Conservation (phyloP, 768 basidiomycete genomes). For the Hericium rajendrae region DNA sequence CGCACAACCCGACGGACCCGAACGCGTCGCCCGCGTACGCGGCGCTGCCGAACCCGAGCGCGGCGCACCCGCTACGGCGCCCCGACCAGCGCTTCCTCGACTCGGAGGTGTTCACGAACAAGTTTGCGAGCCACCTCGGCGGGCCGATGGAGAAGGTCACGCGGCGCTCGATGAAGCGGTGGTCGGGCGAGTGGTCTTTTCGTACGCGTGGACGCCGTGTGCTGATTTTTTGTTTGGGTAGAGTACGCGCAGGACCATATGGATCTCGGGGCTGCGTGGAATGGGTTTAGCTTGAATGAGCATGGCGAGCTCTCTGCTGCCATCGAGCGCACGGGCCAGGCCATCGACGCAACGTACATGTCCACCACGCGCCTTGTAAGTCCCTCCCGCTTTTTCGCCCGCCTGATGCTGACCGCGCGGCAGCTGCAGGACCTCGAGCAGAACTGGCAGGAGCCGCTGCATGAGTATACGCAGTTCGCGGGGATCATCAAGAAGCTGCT, state of each 20-base stretch:
- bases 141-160: constrained; percentile 97
- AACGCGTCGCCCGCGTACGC: constrained; percentile 65
- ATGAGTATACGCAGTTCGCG: constrained; percentile 93
- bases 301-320: constrained; percentile 62
- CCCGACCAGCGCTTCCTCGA: constrained; percentile 96
- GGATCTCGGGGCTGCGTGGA: constrained; percentile 85
- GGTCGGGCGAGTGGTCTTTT: constrained; percentile 59
- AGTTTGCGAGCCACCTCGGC: constrained; percentile 85
- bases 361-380: constrained; percentile 82
- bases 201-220: too few species aligned
- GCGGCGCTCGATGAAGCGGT: constrained; percentile 82
- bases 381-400: constrained; percentile 3
- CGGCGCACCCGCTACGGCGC: constrained; percentile 78
- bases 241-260: constrained; percentile 82
- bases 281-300: constrained; percentile 90
- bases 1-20: constrained; percentile 86
- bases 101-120: constrained; percentile 91
- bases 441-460: constrained; percentile 90
- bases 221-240: constrained; percentile 15
- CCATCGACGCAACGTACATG: constrained; percentile 88
- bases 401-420: not conserved
- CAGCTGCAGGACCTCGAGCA: constrained; percentile 92
- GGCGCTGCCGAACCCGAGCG: constrained; percentile 81
- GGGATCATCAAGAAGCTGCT: constrained; percentile 90
- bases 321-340: constrained; percentile 95